These are phyloP conservation scores for Hypoxylon perforatum DNA, from an alignment of 495 filamentous ascomycete genomes.

Conservation along the genomic window DNA sequence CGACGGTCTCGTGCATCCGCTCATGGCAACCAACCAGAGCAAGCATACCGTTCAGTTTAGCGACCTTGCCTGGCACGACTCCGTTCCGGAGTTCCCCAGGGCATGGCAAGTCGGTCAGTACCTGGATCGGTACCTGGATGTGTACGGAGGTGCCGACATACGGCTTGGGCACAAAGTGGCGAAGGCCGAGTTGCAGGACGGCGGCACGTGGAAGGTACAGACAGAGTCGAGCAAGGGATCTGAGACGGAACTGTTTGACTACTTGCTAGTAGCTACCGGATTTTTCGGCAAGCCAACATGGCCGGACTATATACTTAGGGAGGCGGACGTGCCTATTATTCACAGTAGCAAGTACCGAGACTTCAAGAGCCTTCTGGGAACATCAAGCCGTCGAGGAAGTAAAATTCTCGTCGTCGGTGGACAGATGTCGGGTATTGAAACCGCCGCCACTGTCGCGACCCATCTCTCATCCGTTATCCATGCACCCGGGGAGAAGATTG, in stretches of 20 bases:
- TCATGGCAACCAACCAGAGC: conserved; percentile 83
- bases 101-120: conserved; percentile 84
- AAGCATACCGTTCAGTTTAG: conserved; percentile 82
- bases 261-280: conserved; percentile 78
- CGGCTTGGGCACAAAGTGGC: conserved; percentile 65
- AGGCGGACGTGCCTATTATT: conserved; percentile 56
- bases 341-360: conserved; percentile 71
- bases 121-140: conserved; percentile 68
- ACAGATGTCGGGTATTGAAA: conserved; percentile 84
- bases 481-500: conserved; percentile 51
- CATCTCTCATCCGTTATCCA: conserved; percentile 70
- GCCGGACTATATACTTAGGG: conserved; percentile 53
- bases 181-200: conserved; percentile 50
- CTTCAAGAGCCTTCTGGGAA: conserved; percentile 50
- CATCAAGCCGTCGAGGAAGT: conserved; percentile 46
- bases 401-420: conserved; percentile 84
- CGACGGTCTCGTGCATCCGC: conserved; percentile 66
- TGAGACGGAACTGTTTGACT: conserved; percentile 69
- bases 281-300: conserved; percentile 75
- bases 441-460: conserved; percentile 75
- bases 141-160: conserved; percentile 63
- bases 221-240: conserved; percentile 49
- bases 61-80: conserved; percentile 74
- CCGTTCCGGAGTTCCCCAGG: conserved; percentile 71
- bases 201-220: conserved; percentile 65